Evolutionary conservation across 352 stramenopile genomes (phyloP), one percentile per base, ranked within the genome.

Genomic region (Globisporangium apiculatum): DNA sequence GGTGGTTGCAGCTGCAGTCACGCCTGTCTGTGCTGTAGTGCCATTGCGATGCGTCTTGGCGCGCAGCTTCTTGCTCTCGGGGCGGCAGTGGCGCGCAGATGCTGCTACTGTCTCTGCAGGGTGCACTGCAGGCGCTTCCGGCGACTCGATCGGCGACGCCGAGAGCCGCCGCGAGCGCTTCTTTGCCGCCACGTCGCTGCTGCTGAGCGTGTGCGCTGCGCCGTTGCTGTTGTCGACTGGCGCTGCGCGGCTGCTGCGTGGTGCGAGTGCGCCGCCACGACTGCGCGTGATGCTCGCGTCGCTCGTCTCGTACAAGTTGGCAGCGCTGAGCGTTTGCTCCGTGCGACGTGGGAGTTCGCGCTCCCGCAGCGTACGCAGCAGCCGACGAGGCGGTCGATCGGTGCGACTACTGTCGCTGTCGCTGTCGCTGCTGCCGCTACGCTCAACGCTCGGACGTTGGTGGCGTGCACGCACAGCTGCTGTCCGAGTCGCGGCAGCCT

Each of bases 91-190:
- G 11, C 3, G 40, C 24, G 24, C 24, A 31, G 24, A 31, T 31
- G 24, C 24, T 31, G 24, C 24, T 31, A 31, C 2, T 31, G 1
- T 31, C 24, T 31, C 24, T 31, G 24, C 24, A 31, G 24, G 24
- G 24, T 31, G 24, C 24, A 6, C 38, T 51, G 45, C 1, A 45
- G 36, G 51, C 54, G 47, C 15, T 5, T 49, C 45, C 15, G 7
- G 15, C 7, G 45, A 24, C 9, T 59, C 45, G 9, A 46, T n/a
- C 5, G 45, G 51, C n/a, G 54, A 59, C 38, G 42, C 48, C 3
- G 53, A 48, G 47, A 55, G 31, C 7, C 48, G 35, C n/a, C 70
- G 57, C 43, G 65, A 66, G 4, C 70, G 65, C 57, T 78, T 78
- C 43, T 75, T 72, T 4, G 55, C 71, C 36, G 4, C 45, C 7